A percentile compares a stretch with the other conserved stretches of the same genome.
Conservation (phyloP, 202 grass and related monocot genomes). For the Carex sylvatica region DNA sequence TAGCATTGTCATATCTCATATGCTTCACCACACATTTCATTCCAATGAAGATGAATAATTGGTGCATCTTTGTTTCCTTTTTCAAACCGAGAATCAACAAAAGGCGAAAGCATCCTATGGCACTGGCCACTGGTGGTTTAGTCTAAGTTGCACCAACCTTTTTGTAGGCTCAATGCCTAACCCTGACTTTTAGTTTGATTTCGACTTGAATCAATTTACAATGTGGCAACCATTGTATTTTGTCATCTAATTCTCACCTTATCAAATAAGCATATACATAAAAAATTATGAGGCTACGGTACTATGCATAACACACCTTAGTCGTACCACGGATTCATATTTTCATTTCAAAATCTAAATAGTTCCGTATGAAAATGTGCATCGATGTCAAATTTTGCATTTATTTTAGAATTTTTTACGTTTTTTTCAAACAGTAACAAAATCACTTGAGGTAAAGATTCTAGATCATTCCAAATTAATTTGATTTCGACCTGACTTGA, state of each 20-base stretch:
- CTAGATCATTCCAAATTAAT: no score
- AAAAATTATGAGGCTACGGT: neutral
- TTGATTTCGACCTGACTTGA: no score
- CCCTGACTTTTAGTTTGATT: constrained; percentile 5
- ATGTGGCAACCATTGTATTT: neutral
- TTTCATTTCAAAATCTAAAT: no score
- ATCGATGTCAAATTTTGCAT: no score
- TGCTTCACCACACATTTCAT: constrained; percentile 8
- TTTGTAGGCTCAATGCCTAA: constrained; percentile 22
- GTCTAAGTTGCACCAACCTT: neutral
- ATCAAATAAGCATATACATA: neutral
- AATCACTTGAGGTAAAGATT: no score
- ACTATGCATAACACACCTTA: no score
- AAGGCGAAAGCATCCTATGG: neutral
- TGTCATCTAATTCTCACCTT: neutral
- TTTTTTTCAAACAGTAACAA: no score
- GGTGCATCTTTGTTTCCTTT: constrained; percentile 11
- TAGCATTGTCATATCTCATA: constrained; percentile 9
- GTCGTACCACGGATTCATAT: no score
- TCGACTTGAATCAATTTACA: neutral
- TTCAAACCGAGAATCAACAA: constrained; percentile 3
- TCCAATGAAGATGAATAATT: constrained; percentile 17
- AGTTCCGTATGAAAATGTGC: no score
- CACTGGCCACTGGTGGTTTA: neutral
- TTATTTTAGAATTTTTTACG: no score